Conservation (phyloP, 2,329 filamentous ascomycete genomes). For the Xylaria hypoxylon region DNA sequence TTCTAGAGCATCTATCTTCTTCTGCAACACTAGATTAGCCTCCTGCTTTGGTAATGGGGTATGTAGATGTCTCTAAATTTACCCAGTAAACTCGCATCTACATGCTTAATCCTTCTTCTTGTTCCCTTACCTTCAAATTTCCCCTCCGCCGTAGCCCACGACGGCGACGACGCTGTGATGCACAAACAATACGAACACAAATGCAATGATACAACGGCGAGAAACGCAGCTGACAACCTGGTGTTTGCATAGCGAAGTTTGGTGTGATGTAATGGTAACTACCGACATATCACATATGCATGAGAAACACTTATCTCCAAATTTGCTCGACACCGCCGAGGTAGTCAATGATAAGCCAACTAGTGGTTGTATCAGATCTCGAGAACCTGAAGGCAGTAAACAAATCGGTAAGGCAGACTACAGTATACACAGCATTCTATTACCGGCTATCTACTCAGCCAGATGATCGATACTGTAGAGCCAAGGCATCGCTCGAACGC, state of each 20-base stretch:
- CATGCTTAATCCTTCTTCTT: slow-evolving; percentile 8
- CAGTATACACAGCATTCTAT: too few relatives aligned
- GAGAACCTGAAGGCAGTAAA: neutral
- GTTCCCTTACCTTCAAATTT: neutral
- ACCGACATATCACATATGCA: slow-evolving; percentile 23
- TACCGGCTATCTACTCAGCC: too few relatives aligned
- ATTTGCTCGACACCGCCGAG: neutral
- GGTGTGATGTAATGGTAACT: slow-evolving; percentile 14
- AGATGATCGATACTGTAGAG: too few relatives aligned
- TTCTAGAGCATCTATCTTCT: too few relatives aligned
- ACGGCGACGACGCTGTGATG: slow-evolving; percentile 2
- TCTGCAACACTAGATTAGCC: too few relatives aligned
- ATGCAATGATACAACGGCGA: neutral
- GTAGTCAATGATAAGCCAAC: neutral
- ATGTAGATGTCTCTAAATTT: slow-evolving; percentile 4
- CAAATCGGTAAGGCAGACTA: neutral
- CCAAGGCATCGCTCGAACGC: too few relatives aligned
- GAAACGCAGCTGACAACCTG: neutral
- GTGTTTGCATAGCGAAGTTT: neutral
- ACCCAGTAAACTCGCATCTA: slow-evolving; percentile 24
- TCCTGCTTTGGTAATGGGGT: too few relatives aligned
- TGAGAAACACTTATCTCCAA: slow-evolving; percentile 9
- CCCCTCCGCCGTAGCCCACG: neutral
- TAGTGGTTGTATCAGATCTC: neutral
- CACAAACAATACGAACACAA: slow-evolving; percentile 20